phyloP scores from a whole-genome alignment of 2,329 filamentous ascomycete species.

The Hyphodiscus sp. region DNA sequence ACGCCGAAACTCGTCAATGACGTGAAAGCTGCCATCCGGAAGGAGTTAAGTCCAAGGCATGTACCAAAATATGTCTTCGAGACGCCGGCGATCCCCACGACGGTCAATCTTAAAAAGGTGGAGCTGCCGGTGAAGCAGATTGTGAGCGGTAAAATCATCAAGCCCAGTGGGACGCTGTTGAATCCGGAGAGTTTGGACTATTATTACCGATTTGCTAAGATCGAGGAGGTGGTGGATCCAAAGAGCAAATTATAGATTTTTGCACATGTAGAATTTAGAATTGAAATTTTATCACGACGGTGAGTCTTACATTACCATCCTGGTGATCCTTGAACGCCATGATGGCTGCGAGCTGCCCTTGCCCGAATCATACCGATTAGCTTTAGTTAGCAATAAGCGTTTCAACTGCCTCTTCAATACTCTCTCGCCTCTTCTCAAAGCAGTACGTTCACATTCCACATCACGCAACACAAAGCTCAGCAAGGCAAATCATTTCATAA shows the following conservation, averaged over 20 bases:
- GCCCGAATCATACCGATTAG: too few species aligned
- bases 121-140: slow-evolving; percentile 82
- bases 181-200: slow-evolving; percentile 72
- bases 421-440: too few species aligned
- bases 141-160: slow-evolving; percentile 66
- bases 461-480: too few species aligned
- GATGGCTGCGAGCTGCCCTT: too few species aligned
- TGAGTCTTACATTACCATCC: too few species aligned
- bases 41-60: slow-evolving; percentile 64
- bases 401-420: too few species aligned
- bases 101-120: slow-evolving; percentile 80
- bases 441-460: too few species aligned
- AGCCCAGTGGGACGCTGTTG: slow-evolving; percentile 67
- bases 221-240: slow-evolving; percentile 50
- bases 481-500: too few species aligned
- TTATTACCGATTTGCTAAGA: slow-evolving; percentile 72
- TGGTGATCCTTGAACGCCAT: too few species aligned
- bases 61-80: slow-evolving; percentile 75
- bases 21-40: slow-evolving; percentile 59
- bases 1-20: slow-evolving; percentile 45
- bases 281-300: too few species aligned
- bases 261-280: background rate
- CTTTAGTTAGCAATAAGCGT: too few species aligned
- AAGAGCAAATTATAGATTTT: slow-evolving; percentile 42
- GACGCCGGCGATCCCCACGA: slow-evolving; percentile 74